These are phyloP conservation scores for Lyophyllum semitale DNA, from an alignment of 768 basidiomycete species.

Conservation along the genomic window DNA sequence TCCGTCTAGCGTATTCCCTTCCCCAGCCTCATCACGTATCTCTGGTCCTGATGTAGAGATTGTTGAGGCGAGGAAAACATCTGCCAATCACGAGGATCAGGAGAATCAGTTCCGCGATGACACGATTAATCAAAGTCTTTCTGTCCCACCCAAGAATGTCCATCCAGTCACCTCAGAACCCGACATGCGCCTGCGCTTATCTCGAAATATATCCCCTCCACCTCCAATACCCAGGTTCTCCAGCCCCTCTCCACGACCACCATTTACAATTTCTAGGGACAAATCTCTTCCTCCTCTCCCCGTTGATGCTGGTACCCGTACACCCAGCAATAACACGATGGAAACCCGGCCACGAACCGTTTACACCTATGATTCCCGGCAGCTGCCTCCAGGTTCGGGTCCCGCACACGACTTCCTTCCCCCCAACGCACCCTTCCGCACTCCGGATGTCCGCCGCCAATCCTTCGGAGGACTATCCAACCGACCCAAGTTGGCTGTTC, in stretches of 20 bases:
- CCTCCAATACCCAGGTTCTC: slow-evolving; percentile 25
- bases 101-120: slow-evolving; percentile 38
- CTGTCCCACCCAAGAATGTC: slow-evolving; percentile 37
- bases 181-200: slow-evolving; percentile 53
- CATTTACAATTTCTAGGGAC: slow-evolving; percentile 48
- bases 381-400: slow-evolving; percentile 43
- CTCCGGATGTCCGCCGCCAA: slow-evolving; percentile 61
- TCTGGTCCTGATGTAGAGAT: slow-evolving; percentile 59
- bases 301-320: slow-evolving; percentile 43
- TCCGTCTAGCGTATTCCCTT: slow-evolving; percentile 74
- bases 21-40: slow-evolving; percentile 72
- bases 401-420: slow-evolving; percentile 54
- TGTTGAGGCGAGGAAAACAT: slow-evolving; percentile 41
- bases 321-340: slow-evolving; percentile 29
- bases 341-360: slow-evolving; percentile 67
- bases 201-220: slow-evolving; percentile 32
- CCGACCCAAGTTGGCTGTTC: slow-evolving; percentile 51
- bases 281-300: slow-evolving; percentile 83
- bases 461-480: slow-evolving; percentile 73
- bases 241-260: slow-evolving; percentile 16
- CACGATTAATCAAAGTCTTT: slow-evolving; percentile 30
- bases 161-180: slow-evolving; percentile 63
- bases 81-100: slow-evolving; percentile 44
- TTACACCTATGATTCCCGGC: slow-evolving; percentile 60
- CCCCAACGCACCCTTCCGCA: slow-evolving; percentile 66